Percentiles rank a stretch among this genome's conserved stretches.
Conservation (phyloP, 306 rosid genomes). For the Cyamopsis tetragonoloba region DNA sequence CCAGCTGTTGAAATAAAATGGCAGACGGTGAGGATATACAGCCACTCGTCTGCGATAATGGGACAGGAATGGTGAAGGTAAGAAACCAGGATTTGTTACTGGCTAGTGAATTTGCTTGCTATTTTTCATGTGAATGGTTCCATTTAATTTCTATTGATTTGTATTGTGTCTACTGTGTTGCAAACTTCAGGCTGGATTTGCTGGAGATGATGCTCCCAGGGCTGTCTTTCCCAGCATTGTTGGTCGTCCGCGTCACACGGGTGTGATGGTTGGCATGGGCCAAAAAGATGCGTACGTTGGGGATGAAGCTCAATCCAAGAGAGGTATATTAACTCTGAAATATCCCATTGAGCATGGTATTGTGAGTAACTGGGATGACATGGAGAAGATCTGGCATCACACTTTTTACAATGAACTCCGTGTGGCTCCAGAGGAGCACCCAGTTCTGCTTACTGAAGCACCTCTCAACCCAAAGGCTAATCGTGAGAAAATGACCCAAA, state of each 20-base stretch:
- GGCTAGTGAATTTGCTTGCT: not conserved
- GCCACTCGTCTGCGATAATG: conserved; percentile 91
- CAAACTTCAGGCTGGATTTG: conserved; percentile 77
- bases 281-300: conserved; percentile 93
- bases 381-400: conserved; percentile 95
- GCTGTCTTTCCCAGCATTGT: conserved; percentile 93
- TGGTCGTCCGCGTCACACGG: conserved; percentile 90
- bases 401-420: conserved; percentile 88
- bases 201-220: conserved; percentile 96
- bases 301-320: conserved; percentile 87
- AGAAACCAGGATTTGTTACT: not conserved
- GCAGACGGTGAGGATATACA: conserved; percentile 89
- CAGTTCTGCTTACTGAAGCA: conserved; percentile 84
- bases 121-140: not conserved
- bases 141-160: not conserved
- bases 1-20: conserved; percentile 47
- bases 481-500: conserved; percentile 90
- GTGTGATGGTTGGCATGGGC: conserved; percentile 97
- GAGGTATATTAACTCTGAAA: conserved; percentile 78
- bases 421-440: conserved; percentile 89
- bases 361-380: conserved; percentile 93
- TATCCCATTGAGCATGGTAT: conserved; percentile 94
- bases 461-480: conserved; percentile 94
- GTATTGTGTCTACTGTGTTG: not conserved
- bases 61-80: conserved; percentile 95